Evolutionary conservation across 176 grass and related monocot species (phyloP).

Genomic region (Zoysia japonica): DNA sequence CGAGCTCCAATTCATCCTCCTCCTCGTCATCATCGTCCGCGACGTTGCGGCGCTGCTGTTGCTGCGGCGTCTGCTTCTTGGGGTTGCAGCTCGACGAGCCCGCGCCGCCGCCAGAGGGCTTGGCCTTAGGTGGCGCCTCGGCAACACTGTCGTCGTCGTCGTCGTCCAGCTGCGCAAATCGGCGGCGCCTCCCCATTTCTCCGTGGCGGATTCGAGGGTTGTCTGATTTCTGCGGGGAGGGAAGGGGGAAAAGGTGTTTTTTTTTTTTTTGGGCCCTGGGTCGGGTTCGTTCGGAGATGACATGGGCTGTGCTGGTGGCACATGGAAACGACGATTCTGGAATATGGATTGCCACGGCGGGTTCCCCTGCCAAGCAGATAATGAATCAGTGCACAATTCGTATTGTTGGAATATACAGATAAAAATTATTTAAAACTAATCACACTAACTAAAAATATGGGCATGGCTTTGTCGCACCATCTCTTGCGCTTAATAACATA

Average conservation of each 20-base stretch:
- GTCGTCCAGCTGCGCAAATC: conserved; percentile 64
- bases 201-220: conserved; percentile 17
- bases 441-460: too few species aligned
- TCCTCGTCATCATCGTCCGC: conserved; percentile 38
- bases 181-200: conserved; percentile 74
- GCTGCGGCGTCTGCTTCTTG: conserved; percentile 29
- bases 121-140: conserved; percentile 22
- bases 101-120: neutral
- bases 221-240: neutral
- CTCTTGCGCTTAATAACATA: too few species aligned
- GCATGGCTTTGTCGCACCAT: too few species aligned
- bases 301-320: neutral
- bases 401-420: too few species aligned
- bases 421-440: too few species aligned
- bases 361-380: too few species aligned
- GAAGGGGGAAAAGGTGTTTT: neutral
- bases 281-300: neutral
- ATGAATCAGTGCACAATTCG: too few species aligned
- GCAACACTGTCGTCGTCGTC: conserved; percentile 38
- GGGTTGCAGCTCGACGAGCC: conserved; percentile 24
- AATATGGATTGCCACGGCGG: too few species aligned
- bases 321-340: neutral
- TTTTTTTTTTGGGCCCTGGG: neutral
- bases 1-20: conserved; percentile 51
- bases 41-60: conserved; percentile 27